phyloP scores from a whole-genome alignment of 108 stramenopile species.

The Bacterosira constricta region DNA sequence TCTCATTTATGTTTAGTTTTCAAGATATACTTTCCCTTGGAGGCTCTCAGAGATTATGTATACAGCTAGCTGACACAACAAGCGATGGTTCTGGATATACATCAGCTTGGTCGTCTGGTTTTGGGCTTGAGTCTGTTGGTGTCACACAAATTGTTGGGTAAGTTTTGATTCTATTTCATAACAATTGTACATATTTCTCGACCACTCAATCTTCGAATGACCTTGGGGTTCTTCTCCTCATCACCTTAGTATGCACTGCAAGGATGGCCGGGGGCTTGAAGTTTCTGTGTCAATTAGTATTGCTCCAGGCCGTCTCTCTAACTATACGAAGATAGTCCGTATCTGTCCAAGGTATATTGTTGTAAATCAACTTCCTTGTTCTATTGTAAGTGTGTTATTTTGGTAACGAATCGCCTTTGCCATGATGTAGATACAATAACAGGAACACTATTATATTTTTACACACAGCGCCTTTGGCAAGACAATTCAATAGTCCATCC shows the following conservation, averaged over 20 bases:
- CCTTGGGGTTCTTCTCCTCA: slow-evolving; percentile 3
- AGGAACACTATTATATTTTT: too few species aligned
- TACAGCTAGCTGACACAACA: slow-evolving; percentile 73
- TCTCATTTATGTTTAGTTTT: slow-evolving; percentile 97
- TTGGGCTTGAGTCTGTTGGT: slow-evolving; percentile 94
- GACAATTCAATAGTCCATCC: slow-evolving; percentile 85
- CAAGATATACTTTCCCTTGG: slow-evolving; percentile 68
- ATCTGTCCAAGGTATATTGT: slow-evolving; percentile 90
- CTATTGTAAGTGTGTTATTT: slow-evolving; percentile 47
- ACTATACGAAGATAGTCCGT: slow-evolving; percentile 94
- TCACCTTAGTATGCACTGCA: slow-evolving; percentile 74
- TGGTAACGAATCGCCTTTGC: too few species aligned
- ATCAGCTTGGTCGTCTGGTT: slow-evolving; percentile 86
- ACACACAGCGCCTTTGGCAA: slow-evolving; percentile 78
- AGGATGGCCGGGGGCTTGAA: slow-evolving; percentile 82
- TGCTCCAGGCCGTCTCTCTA: slow-evolving; percentile 88
- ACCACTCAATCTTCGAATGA: background rate
- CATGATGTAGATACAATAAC: too few species aligned
- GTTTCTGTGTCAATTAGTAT: slow-evolving; percentile 81
- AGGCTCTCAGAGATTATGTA: slow-evolving; percentile 72
- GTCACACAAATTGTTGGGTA: slow-evolving; percentile 91
- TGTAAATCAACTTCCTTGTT: slow-evolving; percentile 72
- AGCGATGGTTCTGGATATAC: slow-evolving; percentile 50
- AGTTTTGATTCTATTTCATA: background rate
- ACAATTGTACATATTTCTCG: background rate